These are phyloP conservation scores for Thamnidium elegans DNA, from an alignment of 192 early-diverging fungal species.

Conservation along the genomic window DNA sequence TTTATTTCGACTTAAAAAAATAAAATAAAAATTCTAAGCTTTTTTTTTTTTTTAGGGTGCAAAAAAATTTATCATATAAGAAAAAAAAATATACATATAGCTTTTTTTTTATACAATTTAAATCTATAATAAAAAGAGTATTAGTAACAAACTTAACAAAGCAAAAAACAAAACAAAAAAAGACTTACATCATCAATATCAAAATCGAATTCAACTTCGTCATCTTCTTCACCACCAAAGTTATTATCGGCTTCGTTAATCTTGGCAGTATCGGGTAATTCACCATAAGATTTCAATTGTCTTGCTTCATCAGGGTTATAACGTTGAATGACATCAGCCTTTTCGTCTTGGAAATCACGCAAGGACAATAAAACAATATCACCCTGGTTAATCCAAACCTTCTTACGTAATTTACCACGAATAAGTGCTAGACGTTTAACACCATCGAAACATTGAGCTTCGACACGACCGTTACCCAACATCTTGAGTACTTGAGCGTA, in stretches of 20 bases:
- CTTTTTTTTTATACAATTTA: slow-evolving; percentile 2
- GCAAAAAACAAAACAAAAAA: neutral
- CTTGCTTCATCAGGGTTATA: slow-evolving; percentile 95
- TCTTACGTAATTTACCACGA: slow-evolving; percentile 97
- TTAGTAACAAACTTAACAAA: neutral
- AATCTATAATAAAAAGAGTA: slow-evolving; percentile 7
- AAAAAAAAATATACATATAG: too few species aligned
- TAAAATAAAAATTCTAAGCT: neutral
- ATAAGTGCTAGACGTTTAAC: slow-evolving; percentile 90
- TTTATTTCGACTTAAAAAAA: neutral
- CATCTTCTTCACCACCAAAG: slow-evolving; percentile 59
- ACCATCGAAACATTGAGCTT: slow-evolving; percentile 87
- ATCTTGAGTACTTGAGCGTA: slow-evolving; percentile 94
- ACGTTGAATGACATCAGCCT: slow-evolving; percentile 91
- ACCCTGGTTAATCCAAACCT: slow-evolving; percentile 93
- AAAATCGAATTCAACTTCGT: slow-evolving; percentile 83
- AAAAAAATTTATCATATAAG: neutral
- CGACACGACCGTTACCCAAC: slow-evolving; percentile 94
- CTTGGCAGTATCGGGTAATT: slow-evolving; percentile 84
- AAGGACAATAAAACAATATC: slow-evolving; percentile 88
- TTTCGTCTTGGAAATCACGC: slow-evolving; percentile 92
- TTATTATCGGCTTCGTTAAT: slow-evolving; percentile 77
- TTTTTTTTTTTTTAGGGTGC: too few species aligned
- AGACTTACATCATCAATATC: slow-evolving; percentile 82
- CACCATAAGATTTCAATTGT: slow-evolving; percentile 89